Percentiles rank a stretch among this genome's conserved stretches.
Evolutionary conservation across 352 stramenopile species (phyloP).

Genomic region (Globisporangium nunn): DNA sequence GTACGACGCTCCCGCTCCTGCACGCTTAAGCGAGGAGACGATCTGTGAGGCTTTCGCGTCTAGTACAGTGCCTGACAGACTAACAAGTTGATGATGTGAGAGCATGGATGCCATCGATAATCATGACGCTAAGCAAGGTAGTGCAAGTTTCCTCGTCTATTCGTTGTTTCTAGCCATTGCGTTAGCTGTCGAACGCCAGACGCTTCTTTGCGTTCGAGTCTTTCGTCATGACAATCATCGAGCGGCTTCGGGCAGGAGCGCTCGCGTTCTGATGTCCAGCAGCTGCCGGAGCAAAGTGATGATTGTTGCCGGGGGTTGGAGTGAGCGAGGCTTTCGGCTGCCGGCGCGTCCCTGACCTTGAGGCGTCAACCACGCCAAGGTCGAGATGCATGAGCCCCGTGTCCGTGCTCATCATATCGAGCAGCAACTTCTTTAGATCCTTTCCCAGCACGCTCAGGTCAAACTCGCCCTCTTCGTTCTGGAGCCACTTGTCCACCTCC

Average conservation of each 20-base stretch:
- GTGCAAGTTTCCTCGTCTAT: background rate
- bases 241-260: constrained; percentile 23
- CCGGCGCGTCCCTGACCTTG: constrained; percentile 26
- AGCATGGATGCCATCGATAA: background rate
- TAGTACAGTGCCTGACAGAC: background rate
- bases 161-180: background rate
- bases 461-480: constrained; percentile 69
- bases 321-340: constrained; percentile 22
- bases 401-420: constrained; percentile 80
- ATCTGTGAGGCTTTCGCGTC: constrained; percentile 16
- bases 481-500: constrained; percentile 66
- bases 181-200: constrained; percentile 21
- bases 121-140: no score
- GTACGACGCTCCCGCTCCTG: constrained; percentile 11
- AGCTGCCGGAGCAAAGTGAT: constrained; percentile 2
- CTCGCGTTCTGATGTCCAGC: constrained; percentile 12
- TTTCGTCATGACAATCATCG: constrained; percentile 24
- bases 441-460: constrained; percentile 65
- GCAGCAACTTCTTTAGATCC: constrained; percentile 60
- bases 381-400: constrained; percentile 82
- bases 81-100: background rate
- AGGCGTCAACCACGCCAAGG: constrained; percentile 36
- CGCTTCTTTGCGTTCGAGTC: constrained; percentile 25
- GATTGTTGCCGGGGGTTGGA: constrained; percentile 20
- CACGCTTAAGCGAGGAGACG: constrained; percentile 16